phyloP scores from a whole-genome alignment of 1,139 yeast species.

The Suhomyces chickasaworum region DNA sequence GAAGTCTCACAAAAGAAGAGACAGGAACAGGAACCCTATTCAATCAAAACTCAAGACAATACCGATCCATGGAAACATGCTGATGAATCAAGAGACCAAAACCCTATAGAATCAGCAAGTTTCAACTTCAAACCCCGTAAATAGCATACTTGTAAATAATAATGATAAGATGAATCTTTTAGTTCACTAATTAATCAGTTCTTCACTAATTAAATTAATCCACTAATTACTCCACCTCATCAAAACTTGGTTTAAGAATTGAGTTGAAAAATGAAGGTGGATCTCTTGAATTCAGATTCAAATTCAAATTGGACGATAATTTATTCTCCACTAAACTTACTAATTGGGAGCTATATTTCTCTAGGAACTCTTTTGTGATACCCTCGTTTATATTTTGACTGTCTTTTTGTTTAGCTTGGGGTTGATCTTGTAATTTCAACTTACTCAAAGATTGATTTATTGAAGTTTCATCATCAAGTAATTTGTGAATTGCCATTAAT shows the following conservation, averaged over 20 bases:
- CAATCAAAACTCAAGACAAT: conserved; percentile 1
- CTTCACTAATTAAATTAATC: too few relatives aligned
- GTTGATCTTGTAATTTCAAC: neutral
- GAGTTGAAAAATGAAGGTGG: conserved; percentile 2
- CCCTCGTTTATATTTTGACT: neutral
- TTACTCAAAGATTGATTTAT: neutral
- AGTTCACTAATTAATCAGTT: neutral
- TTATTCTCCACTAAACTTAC: conserved; percentile 28
- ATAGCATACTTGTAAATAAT: conserved; percentile 13
- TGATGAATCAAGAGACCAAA: conserved; percentile 28
- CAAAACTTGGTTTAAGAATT: neutral
- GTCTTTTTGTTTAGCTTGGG: neutral
- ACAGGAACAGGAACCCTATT: neutral
- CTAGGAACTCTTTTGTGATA: conserved; percentile 21
- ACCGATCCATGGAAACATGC: conserved; percentile 44
- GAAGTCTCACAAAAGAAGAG: conserved; percentile 1
- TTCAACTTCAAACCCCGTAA: conserved; percentile 37
- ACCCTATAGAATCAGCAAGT: conserved; percentile 39
- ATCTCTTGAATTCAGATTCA: conserved; percentile 5
- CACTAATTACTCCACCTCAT: conserved; percentile 2
- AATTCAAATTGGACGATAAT: too few relatives aligned
- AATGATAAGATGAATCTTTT: neutral
- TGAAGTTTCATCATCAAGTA: conserved; percentile 1
- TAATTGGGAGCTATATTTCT: conserved; percentile 37
- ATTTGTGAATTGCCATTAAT: neutral